phyloP scores from a whole-genome alignment of 805 yeast genomes.

The Cyberlindnera xylosilytica region DNA sequence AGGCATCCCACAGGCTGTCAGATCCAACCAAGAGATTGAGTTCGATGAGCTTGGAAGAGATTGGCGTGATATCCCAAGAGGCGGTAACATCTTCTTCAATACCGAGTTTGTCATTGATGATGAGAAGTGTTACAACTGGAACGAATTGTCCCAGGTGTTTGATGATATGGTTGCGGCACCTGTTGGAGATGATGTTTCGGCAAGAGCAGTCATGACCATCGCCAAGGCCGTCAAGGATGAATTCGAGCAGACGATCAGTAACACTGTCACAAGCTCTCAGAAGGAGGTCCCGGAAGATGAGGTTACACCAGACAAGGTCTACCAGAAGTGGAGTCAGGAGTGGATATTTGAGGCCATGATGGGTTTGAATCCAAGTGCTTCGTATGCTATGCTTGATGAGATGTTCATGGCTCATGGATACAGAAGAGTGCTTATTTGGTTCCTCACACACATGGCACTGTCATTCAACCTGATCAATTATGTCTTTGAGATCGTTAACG shows the following conservation, averaged over 20 bases:
- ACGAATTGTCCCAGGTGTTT: constrained; percentile 25
- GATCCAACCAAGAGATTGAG: constrained; percentile 38
- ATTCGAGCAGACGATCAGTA: constrained; percentile 31
- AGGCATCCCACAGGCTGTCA: constrained; percentile 31
- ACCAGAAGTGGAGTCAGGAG: constrained; percentile 42
- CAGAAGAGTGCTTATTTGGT: constrained; percentile 65
- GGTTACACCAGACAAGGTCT: constrained; percentile 48
- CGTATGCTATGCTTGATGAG: constrained; percentile 62
- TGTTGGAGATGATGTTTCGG: constrained; percentile 31
- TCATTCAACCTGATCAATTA: constrained; percentile 57
- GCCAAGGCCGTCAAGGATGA: constrained; percentile 51
- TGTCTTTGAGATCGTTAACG: constrained; percentile 56
- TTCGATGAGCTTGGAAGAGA: constrained; percentile 62
- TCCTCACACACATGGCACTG: constrained; percentile 57
- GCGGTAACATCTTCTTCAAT: constrained; percentile 41
- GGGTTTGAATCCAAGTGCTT: constrained; percentile 47
- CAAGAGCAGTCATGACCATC: constrained; percentile 43
- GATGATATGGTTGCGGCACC: constrained; percentile 28
- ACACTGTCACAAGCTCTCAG: constrained; percentile 23
- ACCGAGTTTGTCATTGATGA: constrained; percentile 16
- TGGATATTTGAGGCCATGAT: constrained; percentile 50
- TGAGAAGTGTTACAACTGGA: constrained; percentile 19
- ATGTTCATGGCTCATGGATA: constrained; percentile 65
- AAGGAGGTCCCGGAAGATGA: constrained; percentile 28
- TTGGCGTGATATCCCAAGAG: constrained; percentile 72